Percentiles rank a stretch among this genome's conserved stretches.
Conservation (phyloP, 441 rosid genomes). For the Euphorbia celastroides region DNA sequence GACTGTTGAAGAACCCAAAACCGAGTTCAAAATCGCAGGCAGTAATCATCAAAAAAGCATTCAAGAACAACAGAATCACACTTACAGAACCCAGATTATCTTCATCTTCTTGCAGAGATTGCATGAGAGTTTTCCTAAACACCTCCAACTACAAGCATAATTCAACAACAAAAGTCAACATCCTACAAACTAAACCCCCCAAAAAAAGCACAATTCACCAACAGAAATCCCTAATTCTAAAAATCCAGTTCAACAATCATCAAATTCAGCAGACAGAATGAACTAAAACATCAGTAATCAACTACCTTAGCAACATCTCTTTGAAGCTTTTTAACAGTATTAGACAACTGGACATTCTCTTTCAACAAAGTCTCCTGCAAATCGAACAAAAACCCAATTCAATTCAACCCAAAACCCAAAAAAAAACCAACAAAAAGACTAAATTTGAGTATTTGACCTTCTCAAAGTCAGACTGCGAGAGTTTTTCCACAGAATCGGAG, state of each 20-base stretch:
- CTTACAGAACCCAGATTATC: slow-evolving; percentile 49
- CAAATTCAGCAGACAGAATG: neutral
- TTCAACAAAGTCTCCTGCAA: slow-evolving; percentile 60
- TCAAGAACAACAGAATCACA: neutral
- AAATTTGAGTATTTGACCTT: slow-evolving; percentile 38
- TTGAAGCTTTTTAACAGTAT: slow-evolving; percentile 69
- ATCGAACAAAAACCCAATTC: neutral
- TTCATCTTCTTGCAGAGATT: slow-evolving; percentile 77
- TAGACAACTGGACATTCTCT: slow-evolving; percentile 53
- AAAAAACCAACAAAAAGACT: neutral
- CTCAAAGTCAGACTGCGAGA: slow-evolving; percentile 46
- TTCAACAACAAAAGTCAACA: neutral
- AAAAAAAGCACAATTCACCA: too few species aligned
- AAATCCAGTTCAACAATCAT: too few species aligned
- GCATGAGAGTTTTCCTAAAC: slow-evolving; percentile 77
- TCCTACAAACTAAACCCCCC: too few species aligned
- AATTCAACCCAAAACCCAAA: neutral
- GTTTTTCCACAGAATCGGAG: slow-evolving; percentile 51
- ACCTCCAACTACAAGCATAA: slow-evolving; percentile 64
- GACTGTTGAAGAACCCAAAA: slow-evolving; percentile 36
- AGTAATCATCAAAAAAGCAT: neutral
- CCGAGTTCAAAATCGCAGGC: slow-evolving; percentile 1
- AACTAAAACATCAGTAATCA: neutral
- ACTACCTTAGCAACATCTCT: slow-evolving; percentile 83
- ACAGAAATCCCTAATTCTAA: neutral